A percentile compares a stretch with the other conserved stretches of the same genome.
Conservation (phyloP, 768 basidiomycete genomes). For the Mycena sanguinolenta region DNA sequence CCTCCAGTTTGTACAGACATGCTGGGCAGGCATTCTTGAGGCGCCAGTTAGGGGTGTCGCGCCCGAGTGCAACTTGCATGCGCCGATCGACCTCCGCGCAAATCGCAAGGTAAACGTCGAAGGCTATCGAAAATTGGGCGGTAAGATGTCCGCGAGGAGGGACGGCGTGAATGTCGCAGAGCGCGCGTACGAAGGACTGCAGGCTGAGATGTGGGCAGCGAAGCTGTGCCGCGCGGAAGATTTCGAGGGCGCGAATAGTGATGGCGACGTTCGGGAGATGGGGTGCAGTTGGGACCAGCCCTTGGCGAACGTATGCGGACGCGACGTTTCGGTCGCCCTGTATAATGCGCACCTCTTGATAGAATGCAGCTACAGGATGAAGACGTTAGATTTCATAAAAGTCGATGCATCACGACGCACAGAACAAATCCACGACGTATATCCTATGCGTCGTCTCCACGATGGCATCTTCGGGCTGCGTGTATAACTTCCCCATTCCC, state of each 20-base stretch:
- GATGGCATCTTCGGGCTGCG: background rate
- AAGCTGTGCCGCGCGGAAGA: background rate
- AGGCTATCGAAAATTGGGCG: background rate
- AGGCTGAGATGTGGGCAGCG: background rate
- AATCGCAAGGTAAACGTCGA: background rate
- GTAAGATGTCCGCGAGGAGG: background rate
- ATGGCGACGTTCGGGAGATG: background rate
- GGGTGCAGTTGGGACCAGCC: background rate
- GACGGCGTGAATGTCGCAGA: background rate
- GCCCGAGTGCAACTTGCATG: background rate
- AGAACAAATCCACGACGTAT: background rate
- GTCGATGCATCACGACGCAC: background rate
- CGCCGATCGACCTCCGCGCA: background rate
- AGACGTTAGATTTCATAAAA: too few relatives aligned
- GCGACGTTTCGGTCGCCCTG: background rate
- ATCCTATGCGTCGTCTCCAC: background rate
- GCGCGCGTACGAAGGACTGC: background rate
- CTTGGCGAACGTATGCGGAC: background rate
- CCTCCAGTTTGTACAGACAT: background rate
- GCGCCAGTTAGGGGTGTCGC: background rate
- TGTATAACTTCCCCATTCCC: background rate
- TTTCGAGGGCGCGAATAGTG: background rate
- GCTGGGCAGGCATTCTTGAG: background rate
- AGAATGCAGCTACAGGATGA: background rate
- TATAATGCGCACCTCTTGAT: background rate